Evolutionary conservation across 1,139 yeast genomes (phyloP).

Genomic region (Torulaspora pretoriensis): DNA sequence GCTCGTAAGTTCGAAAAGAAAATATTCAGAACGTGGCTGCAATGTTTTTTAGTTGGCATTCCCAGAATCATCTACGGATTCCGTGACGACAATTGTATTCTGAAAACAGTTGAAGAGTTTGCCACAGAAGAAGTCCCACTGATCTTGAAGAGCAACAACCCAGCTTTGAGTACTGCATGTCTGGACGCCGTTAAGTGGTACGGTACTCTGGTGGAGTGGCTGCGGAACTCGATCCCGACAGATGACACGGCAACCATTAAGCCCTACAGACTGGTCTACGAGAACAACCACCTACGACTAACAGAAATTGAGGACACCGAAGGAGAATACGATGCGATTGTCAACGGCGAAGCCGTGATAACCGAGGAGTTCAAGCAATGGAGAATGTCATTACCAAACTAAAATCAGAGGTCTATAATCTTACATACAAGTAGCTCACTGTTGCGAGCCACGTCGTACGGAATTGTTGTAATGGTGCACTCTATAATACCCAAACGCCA

Average conservation of each 20-base stretch:
- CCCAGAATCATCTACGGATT: conserved; percentile 78
- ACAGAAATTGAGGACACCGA: conserved; percentile 37
- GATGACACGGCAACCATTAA: conserved; percentile 41
- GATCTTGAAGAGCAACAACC: conserved; percentile 41
- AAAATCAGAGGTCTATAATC: neutral
- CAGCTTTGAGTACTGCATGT: conserved; percentile 56
- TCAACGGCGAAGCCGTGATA: conserved; percentile 42
- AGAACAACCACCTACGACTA: conserved; percentile 42
- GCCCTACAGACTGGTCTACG: conserved; percentile 45
- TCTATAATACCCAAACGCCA: conserved; percentile 28
- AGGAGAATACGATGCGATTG: conserved; percentile 32
- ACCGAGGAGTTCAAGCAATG: conserved; percentile 57
- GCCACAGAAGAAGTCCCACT: conserved; percentile 76
- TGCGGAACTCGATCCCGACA: conserved; percentile 51
- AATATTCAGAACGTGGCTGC: conserved; percentile 84
- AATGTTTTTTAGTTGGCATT: conserved; percentile 82
- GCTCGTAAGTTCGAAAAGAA: conserved; percentile 58
- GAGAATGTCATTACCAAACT: conserved; percentile 40
- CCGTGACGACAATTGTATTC: conserved; percentile 63
- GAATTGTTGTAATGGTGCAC: conserved; percentile 11
- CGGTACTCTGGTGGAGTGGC: conserved; percentile 80
- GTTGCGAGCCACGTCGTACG: neutral
- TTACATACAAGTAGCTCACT: neutral
- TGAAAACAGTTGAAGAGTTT: conserved; percentile 68
- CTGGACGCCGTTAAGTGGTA: conserved; percentile 79